A percentile compares a stretch with the other conserved stretches of the same genome.
Conservation (phyloP, 225 moss, liverwort and hornwort genomes). For the Sphagnum tenellum region DNA sequence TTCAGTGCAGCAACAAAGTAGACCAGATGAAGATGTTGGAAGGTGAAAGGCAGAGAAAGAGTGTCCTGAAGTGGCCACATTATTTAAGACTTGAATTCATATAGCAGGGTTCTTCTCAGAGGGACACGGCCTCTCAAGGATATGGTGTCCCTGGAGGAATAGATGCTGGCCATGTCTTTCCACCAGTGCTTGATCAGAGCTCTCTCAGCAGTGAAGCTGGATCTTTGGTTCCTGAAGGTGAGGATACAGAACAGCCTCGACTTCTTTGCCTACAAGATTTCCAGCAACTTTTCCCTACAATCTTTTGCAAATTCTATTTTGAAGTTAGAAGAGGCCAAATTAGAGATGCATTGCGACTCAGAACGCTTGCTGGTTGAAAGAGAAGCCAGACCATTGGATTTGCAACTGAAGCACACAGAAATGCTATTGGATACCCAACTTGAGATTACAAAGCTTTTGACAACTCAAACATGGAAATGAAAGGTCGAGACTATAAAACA, state of each 20-base stretch:
- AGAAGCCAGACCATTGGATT: not conserved
- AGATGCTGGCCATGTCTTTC: not conserved
- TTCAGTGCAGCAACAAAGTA: not conserved
- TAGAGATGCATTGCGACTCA: constrained; percentile 1
- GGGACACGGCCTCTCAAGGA: not conserved
- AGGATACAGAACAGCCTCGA: not conserved
- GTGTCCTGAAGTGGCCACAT: not conserved
- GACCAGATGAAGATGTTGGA: not conserved
- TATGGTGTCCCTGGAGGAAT: not conserved
- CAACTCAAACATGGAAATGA: not conserved
- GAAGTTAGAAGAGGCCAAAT: not conserved
- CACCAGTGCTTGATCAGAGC: not conserved
- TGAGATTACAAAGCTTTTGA: not conserved
- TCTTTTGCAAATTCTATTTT: constrained; percentile 2
- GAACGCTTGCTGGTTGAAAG: not conserved
- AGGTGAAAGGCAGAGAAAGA: not conserved
- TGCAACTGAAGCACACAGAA: not conserved
- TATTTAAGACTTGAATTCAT: not conserved
- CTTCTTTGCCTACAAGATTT: not conserved
- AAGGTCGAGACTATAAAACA: not conserved
- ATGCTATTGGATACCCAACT: constrained; percentile 1
- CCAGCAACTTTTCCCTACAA: not conserved
- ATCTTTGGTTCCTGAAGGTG: not conserved
- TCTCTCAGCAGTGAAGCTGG: not conserved
- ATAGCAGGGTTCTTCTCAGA: not conserved